These are phyloP conservation scores for Pinus taeda DNA, from an alignment of 75 land plant species.

Conservation along the genomic window DNA sequence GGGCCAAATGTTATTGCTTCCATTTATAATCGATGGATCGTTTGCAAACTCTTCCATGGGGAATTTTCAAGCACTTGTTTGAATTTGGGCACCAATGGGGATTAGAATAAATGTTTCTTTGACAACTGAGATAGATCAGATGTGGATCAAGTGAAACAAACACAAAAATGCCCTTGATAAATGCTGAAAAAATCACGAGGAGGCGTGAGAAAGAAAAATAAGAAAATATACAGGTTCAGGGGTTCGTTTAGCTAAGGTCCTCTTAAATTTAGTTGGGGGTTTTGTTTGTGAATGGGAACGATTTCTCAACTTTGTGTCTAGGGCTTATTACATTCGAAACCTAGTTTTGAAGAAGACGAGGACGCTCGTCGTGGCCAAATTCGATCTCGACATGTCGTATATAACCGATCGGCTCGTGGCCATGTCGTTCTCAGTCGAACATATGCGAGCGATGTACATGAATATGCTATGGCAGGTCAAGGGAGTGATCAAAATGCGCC, in stretches of 20 bases:
- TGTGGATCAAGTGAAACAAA: constrained; percentile 5
- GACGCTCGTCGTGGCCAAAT: constrained; percentile 53
- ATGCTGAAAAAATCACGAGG: too few species aligned
- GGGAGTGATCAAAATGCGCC: constrained; percentile 52
- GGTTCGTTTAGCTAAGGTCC: neutral
- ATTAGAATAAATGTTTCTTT: neutral
- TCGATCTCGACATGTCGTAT: constrained; percentile 72
- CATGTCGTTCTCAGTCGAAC: constrained; percentile 78
- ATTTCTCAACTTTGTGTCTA: constrained; percentile 23
- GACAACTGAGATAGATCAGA: constrained; percentile 6
- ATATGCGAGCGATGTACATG: constrained; percentile 56
- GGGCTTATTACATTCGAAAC: constrained; percentile 36
- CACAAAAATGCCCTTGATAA: neutral
- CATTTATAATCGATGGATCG: neutral
- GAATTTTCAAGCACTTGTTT: neutral
- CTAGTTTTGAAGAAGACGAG: constrained; percentile 65
- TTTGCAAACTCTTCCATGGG: neutral
- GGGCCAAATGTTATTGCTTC: neutral
- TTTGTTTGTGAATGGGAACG: constrained; percentile 6
- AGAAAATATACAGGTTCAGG: neutral
- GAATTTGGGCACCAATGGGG: neutral
- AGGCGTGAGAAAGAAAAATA: neutral
- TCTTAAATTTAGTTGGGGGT: neutral
- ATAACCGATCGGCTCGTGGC: constrained; percentile 62
- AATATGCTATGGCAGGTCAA: constrained; percentile 82